Evolutionary conservation across 2,329 filamentous ascomycete species (phyloP).

Genomic region (Stachybotrys chartarum): DNA sequence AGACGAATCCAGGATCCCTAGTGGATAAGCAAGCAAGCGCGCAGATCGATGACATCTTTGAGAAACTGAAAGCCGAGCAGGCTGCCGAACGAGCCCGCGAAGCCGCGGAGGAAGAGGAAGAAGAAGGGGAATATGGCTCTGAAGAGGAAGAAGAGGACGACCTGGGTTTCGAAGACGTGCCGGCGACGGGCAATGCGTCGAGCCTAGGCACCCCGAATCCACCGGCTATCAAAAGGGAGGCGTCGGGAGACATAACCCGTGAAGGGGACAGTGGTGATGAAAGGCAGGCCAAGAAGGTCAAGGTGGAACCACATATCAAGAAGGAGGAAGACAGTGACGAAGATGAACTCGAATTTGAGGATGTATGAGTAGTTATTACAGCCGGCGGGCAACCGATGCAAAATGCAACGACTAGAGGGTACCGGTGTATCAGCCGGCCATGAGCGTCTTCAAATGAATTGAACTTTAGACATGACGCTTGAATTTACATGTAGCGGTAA

Average conservation of each 20-base stretch:
- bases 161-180: constrained; percentile 43
- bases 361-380: constrained; percentile 30
- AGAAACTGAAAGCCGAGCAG: constrained; percentile 56
- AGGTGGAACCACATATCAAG: constrained; percentile 44
- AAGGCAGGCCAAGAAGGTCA: constrained; percentile 51
- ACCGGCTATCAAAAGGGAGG: constrained; percentile 25
- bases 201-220: constrained; percentile 22
- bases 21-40: constrained; percentile 45
- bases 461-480: too few species aligned
- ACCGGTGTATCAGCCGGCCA: not conserved
- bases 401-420: not conserved
- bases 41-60: constrained; percentile 61
- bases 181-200: constrained; percentile 26
- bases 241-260: constrained; percentile 13
- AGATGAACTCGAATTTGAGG: constrained; percentile 53
- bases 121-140: constrained; percentile 23
- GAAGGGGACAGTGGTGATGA: constrained; percentile 28
- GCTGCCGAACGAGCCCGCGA: constrained; percentile 32
- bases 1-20: constrained; percentile 3
- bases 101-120: constrained; percentile 18
- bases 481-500: too few species aligned
- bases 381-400: not conserved
- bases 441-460: too few species aligned
- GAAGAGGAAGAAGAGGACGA: constrained; percentile 31
- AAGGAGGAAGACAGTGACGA: constrained; percentile 40